Evolutionary conservation across 352 stramenopile species (phyloP).

Genomic region (Pythium guiyangense): DNA sequence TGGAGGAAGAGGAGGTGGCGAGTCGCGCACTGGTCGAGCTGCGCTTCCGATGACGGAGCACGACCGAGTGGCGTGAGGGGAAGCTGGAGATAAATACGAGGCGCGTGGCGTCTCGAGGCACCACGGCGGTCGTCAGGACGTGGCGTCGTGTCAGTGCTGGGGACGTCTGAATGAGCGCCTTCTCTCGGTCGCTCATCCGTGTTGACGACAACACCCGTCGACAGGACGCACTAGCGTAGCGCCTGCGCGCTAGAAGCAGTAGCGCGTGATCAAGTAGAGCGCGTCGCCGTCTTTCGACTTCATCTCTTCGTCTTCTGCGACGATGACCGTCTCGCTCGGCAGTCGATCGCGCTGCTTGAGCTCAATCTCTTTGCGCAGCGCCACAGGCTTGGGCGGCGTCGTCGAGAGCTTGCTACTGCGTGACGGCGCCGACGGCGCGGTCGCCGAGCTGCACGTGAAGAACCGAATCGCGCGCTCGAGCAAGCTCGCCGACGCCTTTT

Average conservation of each 20-base stretch:
- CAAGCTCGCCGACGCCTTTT: slow-evolving; percentile 29
- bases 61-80: slow-evolving; percentile 7
- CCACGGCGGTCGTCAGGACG: no score
- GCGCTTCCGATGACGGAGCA: slow-evolving; percentile 21
- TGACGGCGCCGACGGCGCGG: slow-evolving; percentile 39
- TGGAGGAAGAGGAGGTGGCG: no score
- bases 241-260: slow-evolving; percentile 39
- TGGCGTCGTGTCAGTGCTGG: no score
- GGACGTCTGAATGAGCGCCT: slow-evolving; percentile 4
- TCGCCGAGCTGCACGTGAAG: slow-evolving; percentile 74
- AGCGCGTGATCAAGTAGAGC: slow-evolving; percentile 48
- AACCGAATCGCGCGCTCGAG: slow-evolving; percentile 81
- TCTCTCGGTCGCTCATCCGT: slow-evolving; percentile 10
- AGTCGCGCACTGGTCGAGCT: slow-evolving; percentile 9
- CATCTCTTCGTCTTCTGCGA: slow-evolving; percentile 48
- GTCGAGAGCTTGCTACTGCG: slow-evolving; percentile 1
- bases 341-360: slow-evolving; percentile 20
- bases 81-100: slow-evolving; percentile 8
- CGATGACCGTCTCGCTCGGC: slow-evolving; percentile 27
- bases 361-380: slow-evolving; percentile 24
- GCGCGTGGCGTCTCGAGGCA: not conserved
- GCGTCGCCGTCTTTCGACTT: slow-evolving; percentile 50
- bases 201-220: not conserved
- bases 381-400: slow-evolving; percentile 17
- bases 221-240: not conserved